Evolutionary conservation across 2,329 filamentous ascomycete species (phyloP).

Genomic region (Fusarium circinatum): DNA sequence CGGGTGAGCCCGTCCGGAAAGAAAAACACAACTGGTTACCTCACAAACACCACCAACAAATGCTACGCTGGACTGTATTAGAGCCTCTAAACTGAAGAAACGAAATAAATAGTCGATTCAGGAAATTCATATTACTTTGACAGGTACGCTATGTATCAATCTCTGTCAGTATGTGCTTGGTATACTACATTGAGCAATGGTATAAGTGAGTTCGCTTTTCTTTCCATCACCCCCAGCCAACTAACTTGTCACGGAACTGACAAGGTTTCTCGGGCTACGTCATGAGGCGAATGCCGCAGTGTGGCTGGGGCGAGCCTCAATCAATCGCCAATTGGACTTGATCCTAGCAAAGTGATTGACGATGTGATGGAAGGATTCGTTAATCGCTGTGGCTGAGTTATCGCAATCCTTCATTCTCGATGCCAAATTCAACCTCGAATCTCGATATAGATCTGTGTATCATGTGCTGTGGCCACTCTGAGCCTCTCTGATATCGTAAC

Average conservation of each 20-base stretch:
- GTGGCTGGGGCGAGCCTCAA: slow-evolving; percentile 26
- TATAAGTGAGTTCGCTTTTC: not conserved
- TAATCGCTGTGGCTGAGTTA: slow-evolving; percentile 29
- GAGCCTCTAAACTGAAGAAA: not conserved
- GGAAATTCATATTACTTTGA: not conserved
- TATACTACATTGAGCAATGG: not conserved
- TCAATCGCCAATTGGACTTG: not conserved
- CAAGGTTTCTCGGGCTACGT: slow-evolving; percentile 25
- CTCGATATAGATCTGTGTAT: slow-evolving; percentile 12
- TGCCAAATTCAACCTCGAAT: slow-evolving; percentile 8
- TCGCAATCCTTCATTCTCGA: not conserved
- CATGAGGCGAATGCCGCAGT: slow-evolving; percentile 30
- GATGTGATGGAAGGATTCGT: slow-evolving; percentile 10
- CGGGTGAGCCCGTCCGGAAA: not conserved
- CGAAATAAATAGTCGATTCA: rapidly evolving
- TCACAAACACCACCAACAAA: not conserved
- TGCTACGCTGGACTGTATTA: not conserved
- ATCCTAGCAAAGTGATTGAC: slow-evolving; percentile 16
- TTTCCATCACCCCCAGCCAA: not conserved
- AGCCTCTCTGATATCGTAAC: slow-evolving; percentile 21
- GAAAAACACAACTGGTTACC: not conserved
- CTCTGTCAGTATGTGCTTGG: not conserved
- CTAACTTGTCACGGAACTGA: not conserved
- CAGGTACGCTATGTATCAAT: not conserved
- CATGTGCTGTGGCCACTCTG: not conserved